Conservation (phyloP, 208 protist species). For the Spongospora subterranea region DNA sequence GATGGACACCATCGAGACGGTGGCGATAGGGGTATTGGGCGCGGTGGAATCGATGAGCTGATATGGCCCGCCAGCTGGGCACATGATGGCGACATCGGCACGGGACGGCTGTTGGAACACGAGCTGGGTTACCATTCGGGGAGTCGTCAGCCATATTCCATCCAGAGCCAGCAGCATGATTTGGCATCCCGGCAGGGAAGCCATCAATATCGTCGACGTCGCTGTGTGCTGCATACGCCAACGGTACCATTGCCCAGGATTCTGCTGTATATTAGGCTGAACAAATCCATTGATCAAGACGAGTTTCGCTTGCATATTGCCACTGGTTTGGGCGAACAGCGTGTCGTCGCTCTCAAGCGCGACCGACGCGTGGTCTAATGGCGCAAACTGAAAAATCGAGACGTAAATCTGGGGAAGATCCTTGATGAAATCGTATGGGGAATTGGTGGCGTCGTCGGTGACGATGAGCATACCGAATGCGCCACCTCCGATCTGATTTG, state of each 20-base stretch:
- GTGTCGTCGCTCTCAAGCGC: neutral
- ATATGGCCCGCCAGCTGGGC: conserved; percentile 30
- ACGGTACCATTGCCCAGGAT: conserved; percentile 57
- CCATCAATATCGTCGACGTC: neutral
- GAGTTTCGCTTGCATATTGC: neutral
- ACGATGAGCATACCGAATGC: conserved; percentile 57
- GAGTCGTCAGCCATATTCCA: conserved; percentile 56
- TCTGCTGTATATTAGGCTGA: neutral
- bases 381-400: neutral
- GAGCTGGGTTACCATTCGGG: neutral
- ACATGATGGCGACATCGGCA: neutral
- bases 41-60: neutral
- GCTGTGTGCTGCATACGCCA: conserved; percentile 18
- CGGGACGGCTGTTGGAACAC: neutral
- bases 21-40: neutral
- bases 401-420: neutral
- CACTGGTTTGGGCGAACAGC: neutral
- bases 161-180: conserved; percentile 58
- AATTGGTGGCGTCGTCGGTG: conserved; percentile 23
- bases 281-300: conserved; percentile 57
- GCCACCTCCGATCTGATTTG: conserved; percentile 48
- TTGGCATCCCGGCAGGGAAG: conserved; percentile 16
- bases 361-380: neutral
- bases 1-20: neutral
- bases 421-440: neutral